Percentiles rank a stretch among this genome's conserved stretches.
phyloP scores from a whole-genome alignment of 2,329 filamentous ascomycete genomes.

The Sporothrix dimorphospora region DNA sequence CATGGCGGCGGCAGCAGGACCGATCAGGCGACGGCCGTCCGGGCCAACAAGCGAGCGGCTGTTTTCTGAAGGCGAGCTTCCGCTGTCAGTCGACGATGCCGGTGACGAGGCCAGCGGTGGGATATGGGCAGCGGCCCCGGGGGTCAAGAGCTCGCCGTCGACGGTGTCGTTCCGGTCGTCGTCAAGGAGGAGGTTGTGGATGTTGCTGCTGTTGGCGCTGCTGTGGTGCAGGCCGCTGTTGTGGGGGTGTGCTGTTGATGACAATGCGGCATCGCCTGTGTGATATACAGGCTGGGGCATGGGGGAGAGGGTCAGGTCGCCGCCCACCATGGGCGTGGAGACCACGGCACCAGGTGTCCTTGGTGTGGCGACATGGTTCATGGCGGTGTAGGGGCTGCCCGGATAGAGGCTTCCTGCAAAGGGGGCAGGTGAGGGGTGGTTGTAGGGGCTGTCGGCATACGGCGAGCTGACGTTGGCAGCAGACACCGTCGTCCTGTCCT shows the following conservation, averaged over 20 bases:
- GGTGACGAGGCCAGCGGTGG: background rate
- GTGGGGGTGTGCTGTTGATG: background rate
- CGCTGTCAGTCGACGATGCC: background rate
- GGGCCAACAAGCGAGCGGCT: constrained; percentile 24
- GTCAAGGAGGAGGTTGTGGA: background rate
- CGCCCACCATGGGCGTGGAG: background rate
- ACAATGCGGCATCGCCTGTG: background rate
- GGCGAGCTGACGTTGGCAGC: background rate
- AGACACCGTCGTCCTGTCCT: background rate
- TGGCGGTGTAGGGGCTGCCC: constrained; percentile 13
- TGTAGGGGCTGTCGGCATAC: constrained; percentile 22
- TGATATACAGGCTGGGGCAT: background rate
- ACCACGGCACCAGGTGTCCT: background rate
- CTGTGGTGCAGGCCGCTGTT: background rate
- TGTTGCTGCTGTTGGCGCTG: constrained; percentile 6
- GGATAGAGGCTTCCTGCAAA: background rate
- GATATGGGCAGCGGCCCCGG: background rate
- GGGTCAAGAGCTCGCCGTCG: constrained; percentile 17
- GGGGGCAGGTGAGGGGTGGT: background rate
- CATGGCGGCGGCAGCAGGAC: constrained; percentile 7
- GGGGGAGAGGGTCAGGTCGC: background rate
- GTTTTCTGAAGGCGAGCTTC: background rate
- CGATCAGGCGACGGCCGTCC: constrained; percentile 25
- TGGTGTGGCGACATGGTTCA: background rate
- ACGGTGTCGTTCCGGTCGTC: background rate